phyloP scores from a whole-genome alignment of 768 basidiomycete genomes.

The Calocera cornea region DNA sequence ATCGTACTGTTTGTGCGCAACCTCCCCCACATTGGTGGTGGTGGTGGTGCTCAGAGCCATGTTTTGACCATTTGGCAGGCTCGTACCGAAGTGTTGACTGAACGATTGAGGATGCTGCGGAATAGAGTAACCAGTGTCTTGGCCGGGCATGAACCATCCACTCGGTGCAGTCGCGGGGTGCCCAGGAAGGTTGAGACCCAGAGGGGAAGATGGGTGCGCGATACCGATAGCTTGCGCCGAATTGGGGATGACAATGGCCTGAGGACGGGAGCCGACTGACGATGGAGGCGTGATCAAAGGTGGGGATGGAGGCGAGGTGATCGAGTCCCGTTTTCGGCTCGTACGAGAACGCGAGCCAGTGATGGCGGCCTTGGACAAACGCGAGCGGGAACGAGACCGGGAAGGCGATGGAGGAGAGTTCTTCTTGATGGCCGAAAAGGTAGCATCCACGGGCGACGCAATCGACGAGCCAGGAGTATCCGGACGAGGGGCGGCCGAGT shows the following conservation, averaged over 20 bases:
- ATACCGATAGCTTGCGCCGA: constrained; percentile 34
- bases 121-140: constrained; percentile 21
- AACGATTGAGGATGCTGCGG: constrained; percentile 10
- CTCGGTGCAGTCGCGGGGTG: constrained; percentile 20
- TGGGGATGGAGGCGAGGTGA: constrained; percentile 30
- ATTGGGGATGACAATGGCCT: constrained; percentile 58
- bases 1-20: background rate
- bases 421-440: background rate
- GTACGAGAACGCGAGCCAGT: constrained; percentile 9
- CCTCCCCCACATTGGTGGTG: background rate
- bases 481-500: constrained; percentile 5
- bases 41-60: background rate
- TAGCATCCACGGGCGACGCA: constrained; percentile 17
- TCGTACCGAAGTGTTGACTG: background rate
- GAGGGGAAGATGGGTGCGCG: constrained; percentile 19
- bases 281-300: constrained; percentile 37
- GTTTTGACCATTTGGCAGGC: background rate
- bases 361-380: constrained; percentile 30
- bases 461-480: constrained; percentile 20
- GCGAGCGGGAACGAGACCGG: constrained; percentile 29
- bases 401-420: constrained; percentile 13
- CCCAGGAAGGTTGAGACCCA: constrained; percentile 24
- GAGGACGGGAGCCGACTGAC: constrained; percentile 33
- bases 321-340: constrained; percentile 25
- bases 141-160: constrained; percentile 25